Evolutionary conservation across 2,329 filamentous ascomycete genomes (phyloP).

Genomic region (Aspergillus texensis): DNA sequence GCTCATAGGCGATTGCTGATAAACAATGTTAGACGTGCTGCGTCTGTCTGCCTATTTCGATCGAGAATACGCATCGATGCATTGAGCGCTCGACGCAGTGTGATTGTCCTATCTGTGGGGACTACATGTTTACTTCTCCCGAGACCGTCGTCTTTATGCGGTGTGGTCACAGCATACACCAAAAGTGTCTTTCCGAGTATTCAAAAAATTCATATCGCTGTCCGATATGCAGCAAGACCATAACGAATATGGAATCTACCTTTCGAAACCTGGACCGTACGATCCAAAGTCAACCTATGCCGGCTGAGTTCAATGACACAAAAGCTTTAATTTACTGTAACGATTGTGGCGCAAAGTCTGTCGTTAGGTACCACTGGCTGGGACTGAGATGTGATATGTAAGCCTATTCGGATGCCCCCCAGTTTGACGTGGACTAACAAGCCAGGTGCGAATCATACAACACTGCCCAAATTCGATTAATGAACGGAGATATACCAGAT

Average conservation of each 20-base stretch:
- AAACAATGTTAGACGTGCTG: slow-evolving; percentile 70
- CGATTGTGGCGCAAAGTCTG: slow-evolving; percentile 86
- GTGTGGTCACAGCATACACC: slow-evolving; percentile 95
- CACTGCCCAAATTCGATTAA: slow-evolving; percentile 45
- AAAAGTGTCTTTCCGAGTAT: slow-evolving; percentile 83
- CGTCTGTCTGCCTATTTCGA: slow-evolving; percentile 89
- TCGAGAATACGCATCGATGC: slow-evolving; percentile 83
- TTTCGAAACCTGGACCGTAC: slow-evolving; percentile 89
- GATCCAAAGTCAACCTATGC: slow-evolving; percentile 91
- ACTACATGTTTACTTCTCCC: slow-evolving; percentile 93
- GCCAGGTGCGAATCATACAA: slow-evolving; percentile 51
- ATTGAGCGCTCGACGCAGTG: slow-evolving; percentile 94
- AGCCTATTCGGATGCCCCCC: slow-evolving; percentile 15
- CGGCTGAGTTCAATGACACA: slow-evolving; percentile 75
- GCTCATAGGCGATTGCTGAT: slow-evolving; percentile 19
- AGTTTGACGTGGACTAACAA: slow-evolving; percentile 13
- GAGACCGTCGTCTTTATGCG: slow-evolving; percentile 89
- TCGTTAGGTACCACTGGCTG: slow-evolving; percentile 90
- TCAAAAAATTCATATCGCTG: slow-evolving; percentile 93
- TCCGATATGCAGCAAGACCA: slow-evolving; percentile 92
- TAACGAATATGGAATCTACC: slow-evolving; percentile 96
- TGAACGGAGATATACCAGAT: slow-evolving; percentile 35
- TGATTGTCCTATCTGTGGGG: slow-evolving; percentile 94
- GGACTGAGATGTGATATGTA: slow-evolving; percentile 79
- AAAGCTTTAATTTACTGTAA: slow-evolving; percentile 88